phyloP scores from a whole-genome alignment of 2,329 filamentous ascomycete species.

The Fusarium sarcochroum region DNA sequence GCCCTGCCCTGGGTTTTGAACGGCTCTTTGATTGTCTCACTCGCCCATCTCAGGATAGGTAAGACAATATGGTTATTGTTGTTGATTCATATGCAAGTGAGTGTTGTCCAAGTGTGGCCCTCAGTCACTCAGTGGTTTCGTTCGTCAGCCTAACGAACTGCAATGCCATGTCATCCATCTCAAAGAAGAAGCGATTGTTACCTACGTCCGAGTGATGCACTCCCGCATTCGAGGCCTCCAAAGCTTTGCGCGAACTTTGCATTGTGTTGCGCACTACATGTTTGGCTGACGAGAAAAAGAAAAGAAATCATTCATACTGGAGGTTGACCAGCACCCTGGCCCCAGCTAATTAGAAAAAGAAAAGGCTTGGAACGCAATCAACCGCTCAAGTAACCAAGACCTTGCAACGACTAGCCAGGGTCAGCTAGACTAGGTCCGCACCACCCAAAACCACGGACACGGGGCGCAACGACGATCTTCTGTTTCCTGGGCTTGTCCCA shows the following conservation, averaged over 20 bases:
- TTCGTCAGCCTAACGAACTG: neutral
- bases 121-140: too few relatives aligned
- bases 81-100: slow-evolving; percentile 34
- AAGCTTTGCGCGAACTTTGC: slow-evolving; percentile 14
- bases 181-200: neutral
- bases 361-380: slow-evolving; percentile 26
- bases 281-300: slow-evolving; percentile 8
- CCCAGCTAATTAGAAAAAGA: slow-evolving; percentile 18
- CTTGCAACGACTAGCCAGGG: slow-evolving; percentile 42
- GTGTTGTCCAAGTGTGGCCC: slow-evolving; percentile 25
- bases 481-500: slow-evolving; percentile 41
- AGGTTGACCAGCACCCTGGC: slow-evolving; percentile 1
- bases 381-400: slow-evolving; percentile 29
- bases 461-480: slow-evolving; percentile 47
- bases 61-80: slow-evolving; percentile 14
- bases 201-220: slow-evolving; percentile 25
- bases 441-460: slow-evolving; percentile 50
- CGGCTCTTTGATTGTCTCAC: slow-evolving; percentile 31
- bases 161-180: slow-evolving; percentile 42
- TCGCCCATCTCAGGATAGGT: slow-evolving; percentile 23
- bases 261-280: neutral
- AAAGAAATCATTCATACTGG: slow-evolving; percentile 13
- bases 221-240: slow-evolving; percentile 27
- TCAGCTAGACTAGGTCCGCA: slow-evolving; percentile 42
- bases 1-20: slow-evolving; percentile 30